Percentiles rank a stretch among this genome's conserved stretches.
Conservation (phyloP, 192 early-diverging fungal genomes). For the Dissophora globulifera region DNA sequence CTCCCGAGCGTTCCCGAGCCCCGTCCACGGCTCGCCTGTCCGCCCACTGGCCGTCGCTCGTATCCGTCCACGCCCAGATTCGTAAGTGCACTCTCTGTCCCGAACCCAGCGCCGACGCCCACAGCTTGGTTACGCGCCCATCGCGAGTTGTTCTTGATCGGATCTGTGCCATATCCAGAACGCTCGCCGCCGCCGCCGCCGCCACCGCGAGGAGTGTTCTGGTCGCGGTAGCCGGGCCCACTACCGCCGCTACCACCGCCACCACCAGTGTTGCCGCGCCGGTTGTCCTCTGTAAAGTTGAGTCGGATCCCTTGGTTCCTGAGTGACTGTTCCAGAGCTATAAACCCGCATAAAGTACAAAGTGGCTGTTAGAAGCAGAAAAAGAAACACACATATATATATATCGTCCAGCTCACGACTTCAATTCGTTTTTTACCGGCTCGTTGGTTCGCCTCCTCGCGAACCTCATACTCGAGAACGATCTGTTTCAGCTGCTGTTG, state of each 20-base stretch:
- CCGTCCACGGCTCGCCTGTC: constrained; percentile 34
- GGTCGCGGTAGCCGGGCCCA: not conserved
- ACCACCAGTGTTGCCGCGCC: no score
- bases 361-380: not conserved
- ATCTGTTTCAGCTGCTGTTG: constrained; percentile 90
- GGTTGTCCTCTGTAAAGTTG: constrained; percentile 38
- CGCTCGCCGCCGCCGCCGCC: constrained; percentile 14
- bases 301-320: constrained; percentile 47
- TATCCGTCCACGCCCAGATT: constrained; percentile 51
- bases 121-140: constrained; percentile 50
- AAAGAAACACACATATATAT: no score
- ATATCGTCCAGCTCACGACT: no score
- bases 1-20: constrained; percentile 24
- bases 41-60: constrained; percentile 35
- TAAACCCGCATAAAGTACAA: no score
- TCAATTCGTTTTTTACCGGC: no score
- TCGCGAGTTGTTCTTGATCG: constrained; percentile 18
- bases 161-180: constrained; percentile 17
- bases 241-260: no score
- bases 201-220: not conserved
- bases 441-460: constrained; percentile 69
- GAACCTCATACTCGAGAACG: constrained; percentile 91
- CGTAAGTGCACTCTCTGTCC: constrained; percentile 47
- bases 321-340: constrained; percentile 43
- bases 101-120: constrained; percentile 50